phyloP scores from a whole-genome alignment of 2,329 filamentous ascomycete genomes.

The Capronia epimyces region DNA sequence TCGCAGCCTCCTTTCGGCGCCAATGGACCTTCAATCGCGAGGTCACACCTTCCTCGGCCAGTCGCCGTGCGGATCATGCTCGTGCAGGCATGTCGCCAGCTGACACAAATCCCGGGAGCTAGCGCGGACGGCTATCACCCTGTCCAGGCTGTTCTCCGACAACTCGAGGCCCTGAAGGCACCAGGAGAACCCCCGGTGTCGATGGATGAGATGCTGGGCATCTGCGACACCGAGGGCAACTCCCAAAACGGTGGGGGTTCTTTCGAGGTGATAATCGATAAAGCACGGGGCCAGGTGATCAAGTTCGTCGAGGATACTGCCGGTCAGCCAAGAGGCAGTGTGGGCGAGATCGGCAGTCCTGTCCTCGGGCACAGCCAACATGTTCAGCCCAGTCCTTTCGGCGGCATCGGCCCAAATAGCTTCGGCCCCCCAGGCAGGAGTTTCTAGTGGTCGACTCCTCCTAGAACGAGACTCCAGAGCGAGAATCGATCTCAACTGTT shows the following conservation, averaged over 20 bases:
- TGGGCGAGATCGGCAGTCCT: constrained; percentile 67
- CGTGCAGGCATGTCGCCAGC: constrained; percentile 68
- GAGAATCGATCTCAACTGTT: constrained; percentile 7
- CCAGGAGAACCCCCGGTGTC: constrained; percentile 52
- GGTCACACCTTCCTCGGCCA: constrained; percentile 57
- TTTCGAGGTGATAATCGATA: constrained; percentile 63
- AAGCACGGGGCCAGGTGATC: constrained; percentile 36
- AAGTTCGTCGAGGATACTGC: constrained; percentile 51
- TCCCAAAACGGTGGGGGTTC: constrained; percentile 81
- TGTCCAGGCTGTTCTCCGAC: constrained; percentile 55
- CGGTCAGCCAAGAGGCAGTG: constrained; percentile 42
- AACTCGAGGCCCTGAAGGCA: constrained; percentile 61
- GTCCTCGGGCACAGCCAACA: constrained; percentile 33
- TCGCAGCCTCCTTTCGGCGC: constrained; percentile 42
- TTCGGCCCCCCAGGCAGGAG: constrained; percentile 25
- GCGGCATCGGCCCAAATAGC: constrained; percentile 17
- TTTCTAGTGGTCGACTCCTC: constrained; percentile 26
- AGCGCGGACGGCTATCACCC: constrained; percentile 62
- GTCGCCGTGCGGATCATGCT: constrained; percentile 67
- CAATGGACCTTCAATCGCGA: constrained; percentile 38
- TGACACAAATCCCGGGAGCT: constrained; percentile 40
- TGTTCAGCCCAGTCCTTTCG: constrained; percentile 19
- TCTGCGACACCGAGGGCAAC: constrained; percentile 89
- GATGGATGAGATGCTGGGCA: constrained; percentile 68
- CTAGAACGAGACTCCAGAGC: constrained; percentile 10